phyloP scores from a whole-genome alignment of 768 basidiomycete species.

The Tephrocybe sp. region DNA sequence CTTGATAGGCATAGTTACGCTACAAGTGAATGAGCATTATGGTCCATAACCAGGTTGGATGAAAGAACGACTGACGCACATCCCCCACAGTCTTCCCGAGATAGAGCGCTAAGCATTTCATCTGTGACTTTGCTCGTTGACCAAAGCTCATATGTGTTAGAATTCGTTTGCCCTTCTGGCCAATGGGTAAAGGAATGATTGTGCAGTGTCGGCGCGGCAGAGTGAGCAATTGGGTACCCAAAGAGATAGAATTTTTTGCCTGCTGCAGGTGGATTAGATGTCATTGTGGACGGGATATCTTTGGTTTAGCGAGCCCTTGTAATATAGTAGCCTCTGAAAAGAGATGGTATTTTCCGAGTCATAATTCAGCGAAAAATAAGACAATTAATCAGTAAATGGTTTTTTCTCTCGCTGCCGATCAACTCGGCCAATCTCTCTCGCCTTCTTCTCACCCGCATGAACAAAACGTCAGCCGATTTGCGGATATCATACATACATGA shows the following conservation, averaged over 20 bases:
- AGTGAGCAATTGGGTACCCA: conserved; percentile 34
- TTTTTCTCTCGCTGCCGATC: too few relatives aligned
- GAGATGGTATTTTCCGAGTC: too few relatives aligned
- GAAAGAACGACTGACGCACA: conserved; percentile 24
- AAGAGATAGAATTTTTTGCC: conserved; percentile 25
- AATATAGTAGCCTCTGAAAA: too few relatives aligned
- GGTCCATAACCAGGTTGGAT: not conserved
- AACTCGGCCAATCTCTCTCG: not conserved
- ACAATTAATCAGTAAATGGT: too few relatives aligned
- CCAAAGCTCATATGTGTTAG: conserved; percentile 25
- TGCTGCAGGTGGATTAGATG: not conserved
- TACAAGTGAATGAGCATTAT: conserved; percentile 9
- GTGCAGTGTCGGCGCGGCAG: conserved; percentile 29
- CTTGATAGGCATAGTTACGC: conserved; percentile 37
- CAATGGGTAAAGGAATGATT: conserved; percentile 27
- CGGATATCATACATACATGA: too few relatives aligned
- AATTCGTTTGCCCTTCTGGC: conserved; percentile 5
- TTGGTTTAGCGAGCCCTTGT: too few relatives aligned
- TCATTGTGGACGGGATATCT: not conserved
- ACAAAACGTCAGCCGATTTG: not conserved
- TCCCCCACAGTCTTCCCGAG: conserved; percentile 26
- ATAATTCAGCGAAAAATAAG: too few relatives aligned
- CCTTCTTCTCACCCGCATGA: not conserved
- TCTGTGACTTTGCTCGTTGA: conserved; percentile 31
- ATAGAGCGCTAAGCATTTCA: conserved; percentile 22